phyloP scores from a whole-genome alignment of 2,329 filamentous ascomycete species.

The Trichoderma breve region DNA sequence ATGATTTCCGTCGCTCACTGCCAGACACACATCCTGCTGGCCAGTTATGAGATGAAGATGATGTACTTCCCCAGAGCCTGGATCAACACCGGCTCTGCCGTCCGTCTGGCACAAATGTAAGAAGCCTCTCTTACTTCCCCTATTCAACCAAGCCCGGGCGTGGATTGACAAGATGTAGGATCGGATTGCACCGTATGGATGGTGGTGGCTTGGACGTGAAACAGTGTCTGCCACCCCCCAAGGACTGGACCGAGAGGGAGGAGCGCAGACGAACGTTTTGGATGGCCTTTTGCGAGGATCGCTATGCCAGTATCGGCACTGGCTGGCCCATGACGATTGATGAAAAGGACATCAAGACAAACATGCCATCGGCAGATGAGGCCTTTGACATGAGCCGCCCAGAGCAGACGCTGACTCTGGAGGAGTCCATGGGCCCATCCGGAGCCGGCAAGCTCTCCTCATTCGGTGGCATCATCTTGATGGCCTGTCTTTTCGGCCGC shows the following conservation, averaged over 20 bases:
- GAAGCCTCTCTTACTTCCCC: constrained; percentile 26
- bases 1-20: constrained; percentile 84
- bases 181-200: constrained; percentile 85
- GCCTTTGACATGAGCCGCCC: constrained; percentile 78
- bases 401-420: constrained; percentile 67
- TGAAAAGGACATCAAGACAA: constrained; percentile 85
- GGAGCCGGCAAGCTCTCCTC: constrained; percentile 74
- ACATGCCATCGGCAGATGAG: constrained; percentile 80
- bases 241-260: constrained; percentile 92
- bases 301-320: constrained; percentile 92
- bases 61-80: constrained; percentile 97
- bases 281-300: constrained; percentile 87
- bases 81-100: constrained; percentile 82
- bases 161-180: constrained; percentile 55
- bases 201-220: constrained; percentile 84
- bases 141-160: too few species aligned
- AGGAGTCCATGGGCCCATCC: constrained; percentile 66
- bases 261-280: constrained; percentile 91
- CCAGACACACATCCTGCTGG: constrained; percentile 78
- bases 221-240: constrained; percentile 79
- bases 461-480: constrained; percentile 75
- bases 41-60: constrained; percentile 90
- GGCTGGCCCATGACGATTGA: constrained; percentile 96
- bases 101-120: constrained; percentile 81
- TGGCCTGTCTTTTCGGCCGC: constrained; percentile 87